Conservation (phyloP, 257 asterid genomes). For the Euphrasia confusa region DNA sequence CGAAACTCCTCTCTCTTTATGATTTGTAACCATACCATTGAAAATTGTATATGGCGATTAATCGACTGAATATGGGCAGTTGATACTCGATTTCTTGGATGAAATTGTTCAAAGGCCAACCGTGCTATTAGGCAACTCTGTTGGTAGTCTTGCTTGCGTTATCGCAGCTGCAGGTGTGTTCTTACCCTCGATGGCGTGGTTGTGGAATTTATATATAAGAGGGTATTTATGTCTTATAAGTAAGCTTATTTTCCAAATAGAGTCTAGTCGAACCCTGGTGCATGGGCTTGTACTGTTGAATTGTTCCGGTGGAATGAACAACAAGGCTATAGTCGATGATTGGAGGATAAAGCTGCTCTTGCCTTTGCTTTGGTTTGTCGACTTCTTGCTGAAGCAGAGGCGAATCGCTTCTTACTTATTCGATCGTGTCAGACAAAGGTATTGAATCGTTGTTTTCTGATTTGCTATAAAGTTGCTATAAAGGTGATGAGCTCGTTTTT, state of each 20-base stretch:
- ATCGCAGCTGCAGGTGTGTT: conserved; percentile 79
- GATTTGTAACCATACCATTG: neutral
- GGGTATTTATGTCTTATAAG: neutral
- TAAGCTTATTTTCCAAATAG: conserved; percentile 28
- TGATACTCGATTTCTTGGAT: conserved; percentile 71
- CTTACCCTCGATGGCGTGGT: neutral
- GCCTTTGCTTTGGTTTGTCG: conserved; percentile 81
- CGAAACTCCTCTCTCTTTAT: neutral
- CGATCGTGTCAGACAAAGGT: conserved; percentile 63
- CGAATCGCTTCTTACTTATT: conserved; percentile 58
- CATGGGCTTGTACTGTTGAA: conserved; percentile 81
- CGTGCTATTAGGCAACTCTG: conserved; percentile 78
- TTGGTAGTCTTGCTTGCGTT: conserved; percentile 95
- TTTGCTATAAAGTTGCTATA: neutral
- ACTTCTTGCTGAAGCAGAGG: conserved; percentile 68
- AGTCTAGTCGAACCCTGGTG: conserved; percentile 45
- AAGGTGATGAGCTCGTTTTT: conserved; percentile 17
- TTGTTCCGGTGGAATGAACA: conserved; percentile 97
- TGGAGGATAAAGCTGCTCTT: conserved; percentile 82
- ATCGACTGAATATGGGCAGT: conserved; percentile 34
- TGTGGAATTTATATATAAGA: too few relatives aligned
- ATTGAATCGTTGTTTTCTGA: conserved; percentile 2
- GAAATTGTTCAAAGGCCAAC: conserved; percentile 71
- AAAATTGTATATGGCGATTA: conserved; percentile 12
- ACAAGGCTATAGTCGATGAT: conserved; percentile 93